Conservation (phyloP, 768 basidiomycete genomes). For the Boletales sp. region DNA sequence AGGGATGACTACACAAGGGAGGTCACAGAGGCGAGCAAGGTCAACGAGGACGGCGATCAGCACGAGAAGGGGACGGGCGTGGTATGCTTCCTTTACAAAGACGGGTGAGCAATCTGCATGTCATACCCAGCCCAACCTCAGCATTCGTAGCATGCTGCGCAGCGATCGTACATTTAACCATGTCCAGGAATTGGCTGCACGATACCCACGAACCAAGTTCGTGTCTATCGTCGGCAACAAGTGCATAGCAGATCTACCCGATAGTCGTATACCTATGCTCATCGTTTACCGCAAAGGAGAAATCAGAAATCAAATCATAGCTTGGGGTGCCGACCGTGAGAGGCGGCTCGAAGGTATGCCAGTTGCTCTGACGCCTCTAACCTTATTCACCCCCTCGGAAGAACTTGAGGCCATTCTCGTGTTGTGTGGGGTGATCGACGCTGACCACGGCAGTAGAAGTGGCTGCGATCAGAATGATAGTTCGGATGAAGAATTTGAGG, state of each 20-base stretch:
- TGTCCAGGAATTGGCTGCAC: conserved; percentile 67
- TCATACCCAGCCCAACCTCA: background rate
- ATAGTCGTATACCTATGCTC: conserved; percentile 85
- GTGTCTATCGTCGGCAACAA: conserved; percentile 93
- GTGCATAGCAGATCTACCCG: conserved; percentile 95
- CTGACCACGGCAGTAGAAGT: conserved; percentile 37
- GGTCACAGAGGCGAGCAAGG: conserved; percentile 87
- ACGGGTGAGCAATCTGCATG: conserved; percentile 58
- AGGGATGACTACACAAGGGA: conserved; percentile 93
- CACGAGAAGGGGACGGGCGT: conserved; percentile 83
- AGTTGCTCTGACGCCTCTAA: background rate
- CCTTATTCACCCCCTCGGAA: conserved; percentile 23
- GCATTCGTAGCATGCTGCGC: conserved; percentile 58
- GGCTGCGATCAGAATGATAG: conserved; percentile 35
- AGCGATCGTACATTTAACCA: conserved; percentile 75
- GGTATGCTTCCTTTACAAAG: conserved; percentile 92
- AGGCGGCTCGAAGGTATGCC: conserved; percentile 69
- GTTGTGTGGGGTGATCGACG: conserved; percentile 61
- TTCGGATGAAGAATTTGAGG: conserved; percentile 46
- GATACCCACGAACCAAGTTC: conserved; percentile 91
- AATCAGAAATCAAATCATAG: conserved; percentile 77
- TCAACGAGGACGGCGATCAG: conserved; percentile 61
- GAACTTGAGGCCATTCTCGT: conserved; percentile 72
- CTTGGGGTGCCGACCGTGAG: conserved; percentile 80
- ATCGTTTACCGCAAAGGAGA: conserved; percentile 93